Conservation (phyloP, 2,329 filamentous ascomycete species). For the Biscogniauxia marginata region DNA sequence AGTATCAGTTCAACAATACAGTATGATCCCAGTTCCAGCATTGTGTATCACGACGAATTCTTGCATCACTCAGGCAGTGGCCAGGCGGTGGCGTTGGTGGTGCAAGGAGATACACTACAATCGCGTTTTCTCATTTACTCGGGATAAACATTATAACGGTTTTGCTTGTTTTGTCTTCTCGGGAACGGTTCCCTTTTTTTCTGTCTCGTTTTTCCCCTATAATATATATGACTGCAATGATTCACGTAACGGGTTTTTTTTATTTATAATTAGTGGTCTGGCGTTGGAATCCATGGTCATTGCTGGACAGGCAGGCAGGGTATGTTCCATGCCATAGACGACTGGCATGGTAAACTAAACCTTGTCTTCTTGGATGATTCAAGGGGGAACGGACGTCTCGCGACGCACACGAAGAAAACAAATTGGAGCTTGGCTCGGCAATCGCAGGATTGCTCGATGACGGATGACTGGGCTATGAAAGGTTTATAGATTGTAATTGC, state of each 20-base stretch:
- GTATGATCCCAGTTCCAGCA: background rate
- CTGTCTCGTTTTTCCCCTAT: conserved; percentile 3
- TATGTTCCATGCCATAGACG: background rate
- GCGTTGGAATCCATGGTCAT: background rate
- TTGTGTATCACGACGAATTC: background rate
- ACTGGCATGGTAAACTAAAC: background rate
- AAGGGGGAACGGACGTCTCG: conserved; percentile 9
- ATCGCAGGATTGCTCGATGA: background rate
- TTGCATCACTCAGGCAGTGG: background rate
- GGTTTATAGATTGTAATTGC: background rate
- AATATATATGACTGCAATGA: conserved; percentile 6
- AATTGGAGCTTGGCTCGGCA: background rate
- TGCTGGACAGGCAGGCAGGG: background rate
- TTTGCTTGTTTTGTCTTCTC: background rate
- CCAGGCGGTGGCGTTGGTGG: conserved; percentile 10
- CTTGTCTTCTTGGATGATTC: conserved; percentile 1
- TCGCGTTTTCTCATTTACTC: background rate
- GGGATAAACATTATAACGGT: background rate
- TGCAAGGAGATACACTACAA: conserved; percentile 8
- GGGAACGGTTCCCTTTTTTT: background rate
- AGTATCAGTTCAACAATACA: background rate
- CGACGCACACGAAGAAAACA: background rate
- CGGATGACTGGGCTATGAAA: background rate
- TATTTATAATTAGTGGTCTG: background rate
- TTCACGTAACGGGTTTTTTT: conserved; percentile 11